Base-by-base conservation (phyloP, 2,329 filamentous ascomycete species). In the Epichloe glyceriae region DNA sequence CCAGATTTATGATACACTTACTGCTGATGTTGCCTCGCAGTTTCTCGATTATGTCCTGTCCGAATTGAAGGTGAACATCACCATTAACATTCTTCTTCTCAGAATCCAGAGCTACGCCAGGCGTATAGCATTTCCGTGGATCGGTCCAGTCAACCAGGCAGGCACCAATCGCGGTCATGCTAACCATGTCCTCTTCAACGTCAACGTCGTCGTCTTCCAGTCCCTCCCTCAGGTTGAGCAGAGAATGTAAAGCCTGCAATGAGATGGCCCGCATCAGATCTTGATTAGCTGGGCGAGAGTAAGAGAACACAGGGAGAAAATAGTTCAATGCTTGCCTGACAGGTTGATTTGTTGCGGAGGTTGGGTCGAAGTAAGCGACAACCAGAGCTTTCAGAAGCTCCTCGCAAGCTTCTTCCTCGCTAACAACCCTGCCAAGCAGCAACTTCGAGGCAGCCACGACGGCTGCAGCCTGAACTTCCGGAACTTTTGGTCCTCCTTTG, bases 101-200 rank as follows among this genome's bases (percentile, higher is more conserved):
- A 1, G 72, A 73, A 46, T 85, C 79, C 52, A 71, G 68, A 1
- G 74, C 60, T 1, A 69, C 58, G 4, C 67, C 71, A 56, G 70
- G 75, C 51, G 65, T 76, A 68, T 69, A 86, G 69, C 71, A 87
- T 65, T 94, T 90, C 47, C 91, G 76, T 38, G 90, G 89, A 64
- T 97, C 91, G 0, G 91, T 97, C 93, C 91, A 97, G 64, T 97
- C 91, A 0, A 90, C 80, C 7, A 97, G 71, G 61, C 89, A 91
- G 3, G 86, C 82, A 1, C 87, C 88, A 52, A 95, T 86, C 3
- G 83, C 79, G 42, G 80, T 77, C 56, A 94, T 77, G 58, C 83
- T 82, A 8, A 91, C 86, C 81, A 94, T 89, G 56, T 82, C 83
- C 52, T 86, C 85, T 38, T 79, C 79, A 11, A 86, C 80, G 47